Conservation (phyloP, 257 asterid species). For the Przewalskia tangutica region DNA sequence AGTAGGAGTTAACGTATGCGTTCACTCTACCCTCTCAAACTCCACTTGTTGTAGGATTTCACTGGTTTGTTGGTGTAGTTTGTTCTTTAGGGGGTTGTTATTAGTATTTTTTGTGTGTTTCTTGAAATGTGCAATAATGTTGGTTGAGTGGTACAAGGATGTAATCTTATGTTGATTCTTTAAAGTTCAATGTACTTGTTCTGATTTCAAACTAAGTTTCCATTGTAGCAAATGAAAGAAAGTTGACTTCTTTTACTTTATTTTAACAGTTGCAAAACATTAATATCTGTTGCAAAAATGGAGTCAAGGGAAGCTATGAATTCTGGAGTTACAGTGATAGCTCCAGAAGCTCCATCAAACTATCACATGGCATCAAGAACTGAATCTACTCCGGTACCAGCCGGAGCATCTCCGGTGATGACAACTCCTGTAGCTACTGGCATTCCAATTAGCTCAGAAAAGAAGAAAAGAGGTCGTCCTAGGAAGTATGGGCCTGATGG, state of each 20-base stretch:
- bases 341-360: conserved; percentile 51
- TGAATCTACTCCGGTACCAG: conserved; percentile 26
- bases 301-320: conserved; percentile 51
- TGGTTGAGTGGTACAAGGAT: neutral
- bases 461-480: conserved; percentile 93
- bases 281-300: conserved; percentile 24
- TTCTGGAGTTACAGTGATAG: conserved; percentile 42
- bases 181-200: neutral
- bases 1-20: no score
- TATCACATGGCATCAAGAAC: conserved; percentile 49
- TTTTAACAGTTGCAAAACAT: neutral
- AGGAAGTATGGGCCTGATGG: conserved; percentile 74
- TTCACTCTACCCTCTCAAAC: no score
- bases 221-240: neutral
- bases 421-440: conserved; percentile 16
- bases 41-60: no score
- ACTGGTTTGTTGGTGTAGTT: neutral
- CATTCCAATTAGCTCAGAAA: conserved; percentile 28
- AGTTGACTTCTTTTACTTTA: neutral
- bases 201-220: neutral
- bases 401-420: conserved; percentile 13
- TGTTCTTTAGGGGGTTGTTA: neutral
- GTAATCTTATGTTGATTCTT: neutral
- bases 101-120: neutral
- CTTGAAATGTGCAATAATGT: neutral